Evolutionary conservation across 768 basidiomycete species (phyloP), one percentile per base, ranked within the genome.

Genomic region (Mycena olivaceomarginata): DNA sequence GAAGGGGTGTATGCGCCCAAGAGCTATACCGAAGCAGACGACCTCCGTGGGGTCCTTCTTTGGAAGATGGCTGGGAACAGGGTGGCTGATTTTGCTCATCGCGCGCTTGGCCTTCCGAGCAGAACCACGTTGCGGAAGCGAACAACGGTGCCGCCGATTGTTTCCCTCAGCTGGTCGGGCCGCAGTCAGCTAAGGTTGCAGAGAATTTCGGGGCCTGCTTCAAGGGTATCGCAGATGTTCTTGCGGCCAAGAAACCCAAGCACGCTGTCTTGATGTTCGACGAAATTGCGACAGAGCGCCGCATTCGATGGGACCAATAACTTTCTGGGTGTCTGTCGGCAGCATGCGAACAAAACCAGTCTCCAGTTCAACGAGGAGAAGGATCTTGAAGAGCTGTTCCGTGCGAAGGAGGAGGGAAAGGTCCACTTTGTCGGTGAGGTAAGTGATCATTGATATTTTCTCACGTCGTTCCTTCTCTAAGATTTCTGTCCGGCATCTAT

Each of bases 181-280:
- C 82, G 18, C 68, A 51, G 3, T 22, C 53, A 7, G 16, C 12
- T 2, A 81, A 83, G 46, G 76, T 84, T 16, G 67, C 77, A 37
- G n/a, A 62, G 20, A 83, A 82, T 69, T 66, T 81, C 12, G 46
- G 6, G 0, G 74, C 81, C 1, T 75, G 75, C 48, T 82, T 80
- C 67, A 67, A 64, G 6, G 62, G 62, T 10, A 67, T 81, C 22
- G 51, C 62, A 15, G 70, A 71, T 7, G 57, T 74, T n/a, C 37
- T 78, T 16, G 48, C 66, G 15, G 40, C 71, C 7, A 45, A 75
- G n/a, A 77, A 63, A 63, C 69, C 67, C 3, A 43, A 79, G 2
- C 84, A 85, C 62, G 59, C 64, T 6, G 74, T 85, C 10, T 4
- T 83, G 57, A 84, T 83, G 82, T 79, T 84, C 39, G 83, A 85